Evolutionary conservation across 805 yeast genomes (phyloP).

Genomic region (Cyberlindnera xylosilytica): DNA sequence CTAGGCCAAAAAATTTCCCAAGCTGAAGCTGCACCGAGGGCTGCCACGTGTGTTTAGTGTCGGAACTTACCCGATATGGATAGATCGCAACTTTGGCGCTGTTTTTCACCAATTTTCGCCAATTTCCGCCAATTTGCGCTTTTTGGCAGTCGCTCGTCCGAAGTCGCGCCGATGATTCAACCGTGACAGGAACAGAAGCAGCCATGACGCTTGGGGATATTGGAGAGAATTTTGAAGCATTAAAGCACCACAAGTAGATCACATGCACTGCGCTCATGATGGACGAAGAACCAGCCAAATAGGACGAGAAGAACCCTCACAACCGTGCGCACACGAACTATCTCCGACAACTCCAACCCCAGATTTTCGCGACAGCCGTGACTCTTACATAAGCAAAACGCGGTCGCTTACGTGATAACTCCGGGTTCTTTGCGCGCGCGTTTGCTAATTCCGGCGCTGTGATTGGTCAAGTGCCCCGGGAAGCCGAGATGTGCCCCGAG

Average conservation of each 20-base stretch:
- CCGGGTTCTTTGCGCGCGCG: slow-evolving; percentile 14
- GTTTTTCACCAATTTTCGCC: too few species aligned
- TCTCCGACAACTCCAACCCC: slow-evolving; percentile 8
- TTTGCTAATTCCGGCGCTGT: slow-evolving; percentile 20
- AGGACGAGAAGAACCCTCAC: too few species aligned
- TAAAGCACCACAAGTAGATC: too few species aligned
- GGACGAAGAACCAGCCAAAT: too few species aligned
- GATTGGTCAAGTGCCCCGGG: slow-evolving; percentile 17
- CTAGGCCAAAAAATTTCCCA: background rate
- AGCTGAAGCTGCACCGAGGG: too few species aligned
- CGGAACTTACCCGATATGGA: too few species aligned
- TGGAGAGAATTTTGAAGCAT: too few species aligned
- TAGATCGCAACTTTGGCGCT: too few species aligned
- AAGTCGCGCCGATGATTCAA: background rate
- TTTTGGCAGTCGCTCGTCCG: background rate
- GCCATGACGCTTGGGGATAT: too few species aligned
- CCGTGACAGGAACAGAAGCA: background rate
- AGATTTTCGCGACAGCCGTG: slow-evolving; percentile 9
- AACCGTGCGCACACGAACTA: too few species aligned
- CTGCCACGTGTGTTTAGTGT: too few species aligned
- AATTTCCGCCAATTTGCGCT: background rate
- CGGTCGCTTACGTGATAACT: slow-evolving; percentile 6
- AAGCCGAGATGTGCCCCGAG: slow-evolving; percentile 19
- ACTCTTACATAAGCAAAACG: slow-evolving; percentile 4
- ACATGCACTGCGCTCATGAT: too few species aligned